Evolutionary conservation across 2,329 filamentous ascomycete species (phyloP), one percentile per base, ranked within the genome.

Genomic region (Curvularia lunata): DNA sequence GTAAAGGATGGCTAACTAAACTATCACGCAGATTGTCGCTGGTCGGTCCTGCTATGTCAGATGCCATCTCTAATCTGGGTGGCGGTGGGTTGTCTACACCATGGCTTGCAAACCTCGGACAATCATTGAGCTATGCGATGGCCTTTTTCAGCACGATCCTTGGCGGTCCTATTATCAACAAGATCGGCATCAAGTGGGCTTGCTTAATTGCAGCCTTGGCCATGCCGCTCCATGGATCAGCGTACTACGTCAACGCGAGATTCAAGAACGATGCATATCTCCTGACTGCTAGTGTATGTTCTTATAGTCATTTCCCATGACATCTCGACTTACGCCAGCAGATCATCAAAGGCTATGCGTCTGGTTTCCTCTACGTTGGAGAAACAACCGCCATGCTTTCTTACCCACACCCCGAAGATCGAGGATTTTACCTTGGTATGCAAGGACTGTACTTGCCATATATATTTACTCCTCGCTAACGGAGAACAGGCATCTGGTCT

Each of bases 301-400:
- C 18, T 37, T 1, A 30, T 7, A 18, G 16, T 10, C 10, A 37
- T 5, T 21, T 23, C 16, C 23, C 8, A 0, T 32, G 12, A 5
- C 32, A 40, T 18, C 19, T 1, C 2, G 30, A 21, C 30, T 27
- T 9, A 43, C 28, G 34, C 42, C 43, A n/a, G 52, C 13, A 59
- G 56, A 30, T 52, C 16, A 50, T 60, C 27, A 58, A 51, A 38
- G 58, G 58, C 5, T n/a, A 45, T 8, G 54, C 54, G 21, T 38
- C 45, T 2, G 58, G 58, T 1, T 50, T 60, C 27, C 40, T 60
- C 12, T 60, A 60, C 21, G 58, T 60, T 3, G 30, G 54, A n/a
- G 58, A 60, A 41, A 60, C 58, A 21, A 60, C 58, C n/a, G 58
- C 58, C 6, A 60, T 60, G 58, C 9, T 60, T 23, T 43, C 49